Base-by-base conservation (phyloP, 1,284 basidiomycete genomes). In the Rhodotorula sp. region DNA sequence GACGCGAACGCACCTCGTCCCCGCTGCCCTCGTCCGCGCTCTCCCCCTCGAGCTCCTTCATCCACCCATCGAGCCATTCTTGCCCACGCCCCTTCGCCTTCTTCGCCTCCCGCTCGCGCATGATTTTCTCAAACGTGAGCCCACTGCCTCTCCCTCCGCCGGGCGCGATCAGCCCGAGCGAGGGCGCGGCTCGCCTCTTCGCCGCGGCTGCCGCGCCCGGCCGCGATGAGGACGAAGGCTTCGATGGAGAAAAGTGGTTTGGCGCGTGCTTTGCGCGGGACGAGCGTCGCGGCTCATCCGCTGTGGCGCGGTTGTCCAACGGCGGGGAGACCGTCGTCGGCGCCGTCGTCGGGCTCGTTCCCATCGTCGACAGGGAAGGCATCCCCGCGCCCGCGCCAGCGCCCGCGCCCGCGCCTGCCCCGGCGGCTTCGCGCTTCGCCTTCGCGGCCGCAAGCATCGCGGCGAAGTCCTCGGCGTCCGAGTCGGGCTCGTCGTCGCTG, bases 271-370 rank as follows among this genome's bases (percentile, higher is more conserved):
- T 29, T 3, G 54, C 55, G 32, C 70, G 60, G 22, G 27, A n/a
- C 7, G 70, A 66, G 9, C 63, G 59, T 2, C 66, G 66, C 19
- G 41, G 34, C 12, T 32, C 36, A n/a, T 39, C 58, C 9, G 57
- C 62, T 9, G 37, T 46, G 5, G 29, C n/a, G 27, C 13, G 27
- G 10, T 12, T 12, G 32, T 1, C 32, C 32, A 54, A 21, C 53
- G 50, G 41, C 10, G 70, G 56, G 15, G 70, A 71, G 29, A 67
- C 70, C n/a, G 50, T 51, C 50, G 50, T 51, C 50, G n/a, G n/a
- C 3, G 50, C 50, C 10, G 66, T 68, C 3, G 62, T 65, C 9
- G 70, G 62, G 7, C 63, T 66, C 22, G 70, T 71, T 9, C 36
- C 56, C n/a, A 12, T 17, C 0, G 39, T 17, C 0, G 39, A 41